Evolutionary conservation across 768 basidiomycete species (phyloP).

Genomic region (Psilocybe cyanescens): DNA sequence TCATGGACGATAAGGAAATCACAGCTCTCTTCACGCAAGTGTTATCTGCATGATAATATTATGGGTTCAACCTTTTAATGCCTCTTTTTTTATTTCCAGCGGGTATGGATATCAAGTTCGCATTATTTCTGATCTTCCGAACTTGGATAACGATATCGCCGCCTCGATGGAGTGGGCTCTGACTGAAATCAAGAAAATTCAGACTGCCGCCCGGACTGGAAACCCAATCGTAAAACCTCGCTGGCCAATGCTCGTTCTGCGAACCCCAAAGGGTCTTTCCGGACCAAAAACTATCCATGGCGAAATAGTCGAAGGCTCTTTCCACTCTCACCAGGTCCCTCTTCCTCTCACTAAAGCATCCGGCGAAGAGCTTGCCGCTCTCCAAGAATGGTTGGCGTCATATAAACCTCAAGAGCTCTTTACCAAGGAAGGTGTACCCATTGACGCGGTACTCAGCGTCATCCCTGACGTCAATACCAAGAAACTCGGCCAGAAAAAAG

Average conservation of each 20-base stretch:
- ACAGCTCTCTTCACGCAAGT: conserved; percentile 71
- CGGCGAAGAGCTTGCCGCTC: conserved; percentile 58
- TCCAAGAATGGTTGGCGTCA: conserved; percentile 75
- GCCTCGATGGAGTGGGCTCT: conserved; percentile 84
- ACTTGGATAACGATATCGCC: conserved; percentile 80
- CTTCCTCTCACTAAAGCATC: conserved; percentile 73
- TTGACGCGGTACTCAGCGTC: conserved; percentile 57
- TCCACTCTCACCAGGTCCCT: conserved; percentile 89
- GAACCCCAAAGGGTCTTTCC: conserved; percentile 84
- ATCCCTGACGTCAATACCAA: conserved; percentile 58
- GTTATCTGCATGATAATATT: neutral
- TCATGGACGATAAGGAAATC: conserved; percentile 89
- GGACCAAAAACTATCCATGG: conserved; percentile 70
- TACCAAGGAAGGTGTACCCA: conserved; percentile 53
- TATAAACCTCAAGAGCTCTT: conserved; percentile 77
- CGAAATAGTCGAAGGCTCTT: conserved; percentile 81
- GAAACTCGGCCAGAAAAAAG: conserved; percentile 72
- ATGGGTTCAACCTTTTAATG: neutral
- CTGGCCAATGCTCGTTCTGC: conserved; percentile 86
- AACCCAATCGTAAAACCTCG: conserved; percentile 85
- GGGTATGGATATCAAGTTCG: conserved; percentile 91
- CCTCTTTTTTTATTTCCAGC: conserved; percentile 32
- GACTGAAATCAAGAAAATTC: conserved; percentile 74
- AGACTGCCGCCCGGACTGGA: conserved; percentile 75
- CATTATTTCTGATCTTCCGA: conserved; percentile 69